Base-by-base conservation (phyloP, 2,329 filamentous ascomycete genomes). In the Xenoacremonium recifei region DNA sequence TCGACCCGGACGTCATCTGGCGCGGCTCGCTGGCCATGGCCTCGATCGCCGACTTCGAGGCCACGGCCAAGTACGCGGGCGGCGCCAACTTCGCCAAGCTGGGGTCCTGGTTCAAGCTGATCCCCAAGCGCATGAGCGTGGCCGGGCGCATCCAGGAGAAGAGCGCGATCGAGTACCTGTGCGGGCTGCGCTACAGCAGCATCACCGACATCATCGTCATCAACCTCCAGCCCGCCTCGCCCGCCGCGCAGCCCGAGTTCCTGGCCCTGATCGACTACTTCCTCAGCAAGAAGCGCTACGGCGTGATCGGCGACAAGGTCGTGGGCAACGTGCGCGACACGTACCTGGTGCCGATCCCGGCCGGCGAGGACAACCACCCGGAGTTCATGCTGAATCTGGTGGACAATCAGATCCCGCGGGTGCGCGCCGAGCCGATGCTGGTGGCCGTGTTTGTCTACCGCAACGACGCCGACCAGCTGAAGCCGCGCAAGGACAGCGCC, bases 331-430 rank as follows among this genome's bases (percentile, higher is more conserved):
- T 96, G 36, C 85, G 90, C 45, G 92, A 97, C 60, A 88, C 91
- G 2, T 97, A 97, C 63, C 78, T 97, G 21, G 85, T 96, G 9
- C 92, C 93, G 0, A 80, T 97, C 4, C 80, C 89, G 21, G 77
- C 83, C 5, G 89, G 88, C 19, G 75, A 80, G 19, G 75, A 72
- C 23, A 79, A 78, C 37, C 79, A 92, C 32, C 92, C 93, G 0
- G 87, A 91, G 48, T 96, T 96, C 56, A 82, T 96, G 64, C 80
- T 89, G 47, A 87, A 95, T 58, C 77, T 97, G n/a, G 84, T 89
- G 49, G 86, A 92, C 54, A 91, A 91, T 62, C 80, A 80, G 21
- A 79, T 96, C 21, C 87, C 91, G 33, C 76, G 80, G 44, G 78
- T 79, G 3, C 77, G 87, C 13, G 73, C 82, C 0, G 85, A 95